phyloP scores from a whole-genome alignment of 306 rosid genomes.

The Gleditsia sinensis region DNA sequence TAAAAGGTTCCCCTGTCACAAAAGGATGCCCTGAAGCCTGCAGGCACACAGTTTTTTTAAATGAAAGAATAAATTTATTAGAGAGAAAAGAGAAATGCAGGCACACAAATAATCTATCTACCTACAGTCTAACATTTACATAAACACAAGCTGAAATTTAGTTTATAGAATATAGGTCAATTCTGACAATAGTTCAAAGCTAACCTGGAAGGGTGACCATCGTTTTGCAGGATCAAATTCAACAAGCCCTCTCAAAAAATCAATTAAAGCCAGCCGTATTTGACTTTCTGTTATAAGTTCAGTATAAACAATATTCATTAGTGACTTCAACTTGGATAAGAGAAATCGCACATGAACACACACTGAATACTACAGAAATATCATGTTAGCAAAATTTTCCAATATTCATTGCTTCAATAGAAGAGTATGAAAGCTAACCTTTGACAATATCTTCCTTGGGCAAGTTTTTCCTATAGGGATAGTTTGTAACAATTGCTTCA shows the following conservation, averaged over 20 bases:
- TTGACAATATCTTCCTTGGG: conserved; percentile 75
- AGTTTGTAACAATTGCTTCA: conserved; percentile 82
- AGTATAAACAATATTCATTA: conserved; percentile 38
- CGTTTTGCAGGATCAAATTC: conserved; percentile 97
- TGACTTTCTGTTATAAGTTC: conserved; percentile 74
- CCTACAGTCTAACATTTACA: conserved; percentile 28
- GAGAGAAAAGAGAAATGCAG: conserved; percentile 31
- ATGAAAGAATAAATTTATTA: not conserved
- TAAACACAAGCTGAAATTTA: conserved; percentile 30
- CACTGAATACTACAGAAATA: conserved; percentile 5
- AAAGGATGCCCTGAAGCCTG: conserved; percentile 99
- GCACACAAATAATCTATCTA: conserved; percentile 43
- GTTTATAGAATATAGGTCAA: conserved; percentile 15
- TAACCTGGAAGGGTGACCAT: conserved; percentile 98
- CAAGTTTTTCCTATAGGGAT: conserved; percentile 92
- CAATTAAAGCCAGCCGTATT: conserved; percentile 86
- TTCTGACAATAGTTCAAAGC: not conserved
- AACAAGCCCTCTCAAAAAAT: conserved; percentile 92
- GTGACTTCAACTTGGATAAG: conserved; percentile 30
- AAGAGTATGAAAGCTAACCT: conserved; percentile 57
- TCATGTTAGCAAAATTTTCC: conserved; percentile 27
- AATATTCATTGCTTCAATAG: not conserved
- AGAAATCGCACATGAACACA: not conserved
- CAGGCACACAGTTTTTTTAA: conserved; percentile 27
- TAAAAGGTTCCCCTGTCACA: conserved; percentile 98